Base-by-base conservation (phyloP, 768 basidiomycete genomes). In the Rhizopogon vesiculosus region DNA sequence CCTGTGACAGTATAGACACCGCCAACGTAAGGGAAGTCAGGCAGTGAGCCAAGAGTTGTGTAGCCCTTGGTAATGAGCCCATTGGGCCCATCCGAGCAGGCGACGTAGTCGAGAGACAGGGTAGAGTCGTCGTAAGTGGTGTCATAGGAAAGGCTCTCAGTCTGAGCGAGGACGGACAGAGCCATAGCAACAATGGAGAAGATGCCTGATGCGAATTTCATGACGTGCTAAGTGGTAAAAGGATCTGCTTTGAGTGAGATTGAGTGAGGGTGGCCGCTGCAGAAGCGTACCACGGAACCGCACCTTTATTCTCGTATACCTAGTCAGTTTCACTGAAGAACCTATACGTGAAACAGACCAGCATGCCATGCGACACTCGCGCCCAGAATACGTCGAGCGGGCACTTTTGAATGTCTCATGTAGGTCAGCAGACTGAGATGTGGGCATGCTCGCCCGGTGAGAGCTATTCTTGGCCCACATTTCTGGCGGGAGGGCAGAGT, bases 31-130 rank as follows among this genome's bases (percentile, higher is more conserved):
- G 72, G 72, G 54, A 68, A 72, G 1, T 7, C 39, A 4, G 71
- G 72, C 38, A 74, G 62, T 6, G 61, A 61, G 3, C 68, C 67
- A 46, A 73, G 65, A 5, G 70, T 72, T 45, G 63, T 63, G 55
- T 67, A 75, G 1, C 69, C 68, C 40, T 64, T 62, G 52, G 51
- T 62, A 5, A 63, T 45, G 42, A 74, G 66, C 9, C 70, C 72
- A 42, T 74, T 56, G 15, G 29, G 1, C 10, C 73, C 74, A 41
- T 69, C 13, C 1, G 74, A 73, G 49, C 73, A 74, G 1, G 74
- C 65, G 38, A 72, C 55, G 1, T 25, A 19, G 6, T 51, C 0
- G 45, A 70, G 60, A 5, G 66, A 51, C 18, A 52, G 41, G 25
- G 50, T 39, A 19, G 63, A 6, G 3, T 69, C 49, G 57, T 70